phyloP scores from a whole-genome alignment of 1,284 basidiomycete genomes.

The Ganoderma multipileum region DNA sequence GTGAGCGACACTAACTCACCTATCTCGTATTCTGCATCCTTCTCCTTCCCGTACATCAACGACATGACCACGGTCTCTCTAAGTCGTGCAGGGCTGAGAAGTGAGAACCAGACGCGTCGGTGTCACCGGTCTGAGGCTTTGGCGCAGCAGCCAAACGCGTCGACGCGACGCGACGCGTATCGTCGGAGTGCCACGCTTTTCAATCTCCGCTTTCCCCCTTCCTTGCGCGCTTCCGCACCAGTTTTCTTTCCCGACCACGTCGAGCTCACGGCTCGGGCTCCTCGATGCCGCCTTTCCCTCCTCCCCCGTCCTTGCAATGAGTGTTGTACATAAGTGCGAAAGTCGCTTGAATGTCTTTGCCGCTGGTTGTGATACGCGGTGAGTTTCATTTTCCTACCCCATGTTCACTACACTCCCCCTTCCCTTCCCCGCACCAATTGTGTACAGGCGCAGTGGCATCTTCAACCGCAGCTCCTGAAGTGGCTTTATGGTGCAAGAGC shows the following conservation, averaged over 20 bases:
- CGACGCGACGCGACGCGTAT: constrained; percentile 30
- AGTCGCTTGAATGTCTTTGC: background rate
- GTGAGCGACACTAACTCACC: constrained; percentile 24
- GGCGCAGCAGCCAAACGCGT: constrained; percentile 20
- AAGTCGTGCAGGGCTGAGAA: background rate
- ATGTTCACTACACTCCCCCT: background rate
- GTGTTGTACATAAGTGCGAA: background rate
- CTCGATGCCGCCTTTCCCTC: background rate
- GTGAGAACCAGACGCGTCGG: background rate
- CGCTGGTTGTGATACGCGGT: background rate
- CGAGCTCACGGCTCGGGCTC: background rate
- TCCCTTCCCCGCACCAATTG: constrained; percentile 37
- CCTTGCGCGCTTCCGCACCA: background rate
- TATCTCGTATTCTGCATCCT: constrained; percentile 54
- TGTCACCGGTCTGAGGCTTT: background rate
- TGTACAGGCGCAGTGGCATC: constrained; percentile 45
- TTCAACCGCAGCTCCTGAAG: constrained; percentile 45
- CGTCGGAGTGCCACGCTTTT: constrained; percentile 32
- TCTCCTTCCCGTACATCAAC: constrained; percentile 77
- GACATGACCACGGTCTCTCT: constrained; percentile 45
- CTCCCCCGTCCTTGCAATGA: background rate
- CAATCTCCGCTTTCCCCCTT: constrained; percentile 23
- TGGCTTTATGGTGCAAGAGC: constrained; percentile 42
- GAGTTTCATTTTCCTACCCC: background rate
- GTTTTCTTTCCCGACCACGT: constrained; percentile 2